phyloP scores from a whole-genome alignment of 1,139 yeast genomes.

The Sugiyamaella sp. region DNA sequence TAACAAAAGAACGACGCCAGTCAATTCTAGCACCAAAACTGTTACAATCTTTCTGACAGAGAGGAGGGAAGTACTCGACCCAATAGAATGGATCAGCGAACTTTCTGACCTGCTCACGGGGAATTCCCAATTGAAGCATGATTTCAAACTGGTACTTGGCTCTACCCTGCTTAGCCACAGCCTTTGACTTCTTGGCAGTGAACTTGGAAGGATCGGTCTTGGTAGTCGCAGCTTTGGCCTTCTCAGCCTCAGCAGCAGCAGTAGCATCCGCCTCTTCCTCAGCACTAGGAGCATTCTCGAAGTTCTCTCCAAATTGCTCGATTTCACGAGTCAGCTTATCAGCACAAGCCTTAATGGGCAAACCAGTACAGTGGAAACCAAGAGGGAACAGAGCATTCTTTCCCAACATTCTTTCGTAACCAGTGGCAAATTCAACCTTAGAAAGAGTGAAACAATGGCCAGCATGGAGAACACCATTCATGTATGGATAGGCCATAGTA shows the following conservation, averaged over 20 bases:
- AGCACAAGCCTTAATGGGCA: conserved; percentile 97
- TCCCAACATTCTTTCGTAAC: conserved; percentile 94
- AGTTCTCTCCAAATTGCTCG: conserved; percentile 85
- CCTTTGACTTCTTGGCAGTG: conserved; percentile 89
- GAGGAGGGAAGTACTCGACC: conserved; percentile 90
- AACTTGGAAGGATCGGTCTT: conserved; percentile 86
- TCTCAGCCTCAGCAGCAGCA: conserved; percentile 39
- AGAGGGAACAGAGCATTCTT: conserved; percentile 91
- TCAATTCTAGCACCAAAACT: conserved; percentile 92
- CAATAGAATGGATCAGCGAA: conserved; percentile 91
- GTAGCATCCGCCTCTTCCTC: conserved; percentile 49
- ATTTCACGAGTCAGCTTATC: conserved; percentile 93
- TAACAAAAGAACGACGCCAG: conserved; percentile 96
- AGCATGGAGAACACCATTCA: conserved; percentile 98
- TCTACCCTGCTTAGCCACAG: conserved; percentile 89
- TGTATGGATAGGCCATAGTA: conserved; percentile 98
- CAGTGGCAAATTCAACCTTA: conserved; percentile 90
- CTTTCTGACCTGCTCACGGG: conserved; percentile 76
- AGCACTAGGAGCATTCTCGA: conserved; percentile 63
- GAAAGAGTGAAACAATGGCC: conserved; percentile 97
- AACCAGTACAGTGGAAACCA: conserved; percentile 99
- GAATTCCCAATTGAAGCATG: conserved; percentile 90
- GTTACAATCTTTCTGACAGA: conserved; percentile 79
- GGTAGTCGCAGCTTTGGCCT: conserved; percentile 40
- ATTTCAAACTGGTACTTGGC: conserved; percentile 95